Evolutionary conservation across 768 basidiomycete species (phyloP).

Genomic region (Trametes coccinea): DNA sequence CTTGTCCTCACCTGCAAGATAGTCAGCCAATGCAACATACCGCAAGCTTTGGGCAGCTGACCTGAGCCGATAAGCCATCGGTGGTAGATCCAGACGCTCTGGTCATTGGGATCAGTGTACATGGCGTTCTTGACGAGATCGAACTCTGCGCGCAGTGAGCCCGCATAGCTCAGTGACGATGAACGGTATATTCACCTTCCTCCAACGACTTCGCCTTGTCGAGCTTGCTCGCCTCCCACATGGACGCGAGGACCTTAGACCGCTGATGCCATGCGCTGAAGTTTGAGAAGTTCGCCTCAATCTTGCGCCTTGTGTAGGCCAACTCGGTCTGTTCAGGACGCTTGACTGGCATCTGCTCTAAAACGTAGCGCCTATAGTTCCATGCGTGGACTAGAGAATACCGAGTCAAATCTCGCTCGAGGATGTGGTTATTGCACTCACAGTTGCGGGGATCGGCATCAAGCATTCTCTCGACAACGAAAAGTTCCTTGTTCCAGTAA

Average conservation of each 20-base stretch:
- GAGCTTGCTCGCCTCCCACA: constrained; percentile 63
- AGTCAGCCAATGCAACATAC: neutral
- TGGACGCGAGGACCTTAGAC: constrained; percentile 68
- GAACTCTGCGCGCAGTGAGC: constrained; percentile 64
- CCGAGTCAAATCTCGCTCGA: neutral
- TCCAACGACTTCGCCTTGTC: constrained; percentile 60
- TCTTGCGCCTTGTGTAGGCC: constrained; percentile 85
- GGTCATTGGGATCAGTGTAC: constrained; percentile 95
- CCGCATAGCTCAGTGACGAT: neutral
- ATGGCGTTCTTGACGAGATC: constrained; percentile 90
- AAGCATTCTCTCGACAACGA: constrained; percentile 89
- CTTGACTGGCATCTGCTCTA: constrained; percentile 64
- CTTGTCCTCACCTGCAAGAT: constrained; percentile 53
- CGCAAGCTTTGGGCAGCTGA: constrained; percentile 32
- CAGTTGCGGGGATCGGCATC: constrained; percentile 92
- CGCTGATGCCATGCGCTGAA: constrained; percentile 99
- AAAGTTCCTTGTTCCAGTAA: constrained; percentile 85
- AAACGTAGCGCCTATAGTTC: constrained; percentile 88
- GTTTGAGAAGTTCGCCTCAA: constrained; percentile 92
- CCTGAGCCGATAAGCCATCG: constrained; percentile 92
- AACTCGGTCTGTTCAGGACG: constrained; percentile 68
- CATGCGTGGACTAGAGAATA: constrained; percentile 79
- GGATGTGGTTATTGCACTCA: constrained; percentile 39
- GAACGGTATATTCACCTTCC: constrained; percentile 50
- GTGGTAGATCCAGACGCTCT: constrained; percentile 98